These are phyloP conservation scores for Penicillium oxalicum DNA, from an alignment of 2,329 filamentous ascomycete species.

Conservation along the genomic window DNA sequence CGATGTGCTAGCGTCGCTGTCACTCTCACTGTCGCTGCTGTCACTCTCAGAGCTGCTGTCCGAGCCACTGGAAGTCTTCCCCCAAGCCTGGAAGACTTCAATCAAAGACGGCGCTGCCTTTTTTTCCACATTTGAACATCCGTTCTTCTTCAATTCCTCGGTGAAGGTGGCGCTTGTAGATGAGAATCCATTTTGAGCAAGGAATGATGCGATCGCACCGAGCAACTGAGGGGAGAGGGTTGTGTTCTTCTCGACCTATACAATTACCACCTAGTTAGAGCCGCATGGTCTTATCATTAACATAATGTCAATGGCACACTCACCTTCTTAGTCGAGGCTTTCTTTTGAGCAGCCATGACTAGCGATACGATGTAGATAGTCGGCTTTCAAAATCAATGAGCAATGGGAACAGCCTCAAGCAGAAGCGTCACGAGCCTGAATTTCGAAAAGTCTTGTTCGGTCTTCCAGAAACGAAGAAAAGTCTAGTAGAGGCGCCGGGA, in stretches of 20 bases:
- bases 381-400: neutral
- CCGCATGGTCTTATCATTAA: neutral
- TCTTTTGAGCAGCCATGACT: conserved; percentile 27
- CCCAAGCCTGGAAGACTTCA: conserved; percentile 19
- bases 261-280: neutral
- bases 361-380: neutral
- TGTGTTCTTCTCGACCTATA: conserved; percentile 21
- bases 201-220: conserved; percentile 60
- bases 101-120: conserved; percentile 35
- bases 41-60: conserved; percentile 18
- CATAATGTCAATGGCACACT: neutral
- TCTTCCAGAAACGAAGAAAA: conserved; percentile 17
- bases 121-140: conserved; percentile 15
- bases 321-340: conserved; percentile 23
- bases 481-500: conserved; percentile 16
- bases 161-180: conserved; percentile 57
- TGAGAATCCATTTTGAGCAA: conserved; percentile 60
- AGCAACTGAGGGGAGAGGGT: conserved; percentile 54
- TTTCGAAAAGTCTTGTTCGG: conserved; percentile 5
- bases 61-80: conserved; percentile 14
- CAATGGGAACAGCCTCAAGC: neutral
- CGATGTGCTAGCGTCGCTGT: conserved; percentile 36
- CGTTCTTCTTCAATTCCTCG: conserved; percentile 49
- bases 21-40: conserved; percentile 31
- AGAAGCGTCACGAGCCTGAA: neutral